Conservation (phyloP, 192 early-diverging fungal genomes). For the Thamnidium elegans region DNA sequence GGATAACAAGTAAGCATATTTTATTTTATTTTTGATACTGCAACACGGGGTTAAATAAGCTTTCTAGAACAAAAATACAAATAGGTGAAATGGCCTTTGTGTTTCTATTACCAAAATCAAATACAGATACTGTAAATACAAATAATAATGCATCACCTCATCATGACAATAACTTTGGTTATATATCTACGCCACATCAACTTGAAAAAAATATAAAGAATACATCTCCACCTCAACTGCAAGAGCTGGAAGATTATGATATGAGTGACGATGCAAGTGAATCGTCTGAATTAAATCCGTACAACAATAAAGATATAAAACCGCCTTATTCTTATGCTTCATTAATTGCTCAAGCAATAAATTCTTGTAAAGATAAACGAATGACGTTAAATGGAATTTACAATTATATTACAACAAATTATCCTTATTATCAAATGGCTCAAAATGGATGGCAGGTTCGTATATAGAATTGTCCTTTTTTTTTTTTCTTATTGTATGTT, state of each 20-base stretch:
- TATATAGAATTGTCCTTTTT: slow-evolving; percentile 73
- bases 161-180: slow-evolving; percentile 18
- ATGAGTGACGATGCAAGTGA: slow-evolving; percentile 25
- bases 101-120: slow-evolving; percentile 67
- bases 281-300: slow-evolving; percentile 18
- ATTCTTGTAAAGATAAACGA: slow-evolving; percentile 61
- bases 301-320: slow-evolving; percentile 51
- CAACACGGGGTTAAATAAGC: neutral
- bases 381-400: slow-evolving; percentile 92
- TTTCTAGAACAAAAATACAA: slow-evolving; percentile 67
- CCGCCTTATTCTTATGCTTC: slow-evolving; percentile 89
- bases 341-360: slow-evolving; percentile 88
- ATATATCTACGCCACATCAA: slow-evolving; percentile 35
- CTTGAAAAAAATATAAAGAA: slow-evolving; percentile 20
- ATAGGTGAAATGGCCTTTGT: slow-evolving; percentile 80
- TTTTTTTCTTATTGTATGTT: slow-evolving; percentile 81
- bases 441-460: slow-evolving; percentile 76
- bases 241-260: neutral
- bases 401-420: slow-evolving; percentile 78
- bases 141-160: slow-evolving; percentile 8
- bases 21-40: neutral
- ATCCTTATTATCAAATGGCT: slow-evolving; percentile 85
- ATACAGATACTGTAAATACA: slow-evolving; percentile 28
- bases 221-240: neutral
- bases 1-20: slow-evolving; percentile 54